Conservation (phyloP, 1,284 basidiomycete genomes). For the Moniliella sp. region DNA sequence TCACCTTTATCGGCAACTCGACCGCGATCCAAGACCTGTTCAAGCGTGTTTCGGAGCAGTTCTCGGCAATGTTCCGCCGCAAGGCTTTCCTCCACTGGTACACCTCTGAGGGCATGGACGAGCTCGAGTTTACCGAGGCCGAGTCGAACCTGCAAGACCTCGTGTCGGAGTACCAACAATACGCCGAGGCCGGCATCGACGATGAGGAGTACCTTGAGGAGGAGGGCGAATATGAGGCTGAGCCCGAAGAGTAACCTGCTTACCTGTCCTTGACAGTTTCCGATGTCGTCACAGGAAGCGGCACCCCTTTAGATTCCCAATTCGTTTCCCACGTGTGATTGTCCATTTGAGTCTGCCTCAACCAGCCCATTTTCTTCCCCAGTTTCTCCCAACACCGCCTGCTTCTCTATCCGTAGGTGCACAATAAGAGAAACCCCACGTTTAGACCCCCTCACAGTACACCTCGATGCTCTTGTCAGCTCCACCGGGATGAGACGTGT, state of each 20-base stretch:
- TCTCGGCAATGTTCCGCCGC: constrained; percentile 32
- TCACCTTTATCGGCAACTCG: constrained; percentile 34
- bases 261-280: neutral
- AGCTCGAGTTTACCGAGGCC: constrained; percentile 36
- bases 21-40: constrained; percentile 38
- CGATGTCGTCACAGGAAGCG: too few species aligned
- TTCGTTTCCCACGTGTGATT: too few species aligned
- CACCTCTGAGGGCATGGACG: constrained; percentile 35
- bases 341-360: too few species aligned
- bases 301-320: too few species aligned
- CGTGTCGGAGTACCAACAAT: constrained; percentile 36
- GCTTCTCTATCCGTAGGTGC: too few species aligned
- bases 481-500: too few species aligned
- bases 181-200: constrained; percentile 8
- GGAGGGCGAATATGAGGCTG: constrained; percentile 1
- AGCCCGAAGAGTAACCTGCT: neutral
- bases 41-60: constrained; percentile 33
- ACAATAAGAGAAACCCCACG: too few species aligned
- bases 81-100: constrained; percentile 36
- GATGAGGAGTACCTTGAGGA: constrained; percentile 5
- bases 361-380: too few species aligned
- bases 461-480: too few species aligned
- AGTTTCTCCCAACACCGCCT: too few species aligned
- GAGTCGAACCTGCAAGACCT: constrained; percentile 32
- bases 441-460: too few species aligned